Base-by-base conservation (phyloP, 495 filamentous ascomycete genomes). In the Clohesyomyces aquaticus region DNA sequence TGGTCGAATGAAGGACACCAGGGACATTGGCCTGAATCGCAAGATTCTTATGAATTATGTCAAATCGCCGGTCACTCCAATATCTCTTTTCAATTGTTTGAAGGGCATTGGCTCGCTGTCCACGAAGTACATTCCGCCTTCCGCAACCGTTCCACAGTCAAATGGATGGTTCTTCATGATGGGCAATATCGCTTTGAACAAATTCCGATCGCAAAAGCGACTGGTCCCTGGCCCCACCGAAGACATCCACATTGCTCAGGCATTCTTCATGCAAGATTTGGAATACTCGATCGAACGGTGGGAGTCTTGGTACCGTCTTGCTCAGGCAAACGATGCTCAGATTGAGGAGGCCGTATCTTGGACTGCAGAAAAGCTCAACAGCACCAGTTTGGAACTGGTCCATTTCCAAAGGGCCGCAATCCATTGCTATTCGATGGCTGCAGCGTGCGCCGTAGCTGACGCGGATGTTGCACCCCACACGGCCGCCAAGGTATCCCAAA, bases 361-460 rank as follows among this genome's bases (percentile, higher is more conserved):
- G 94, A 87, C 86, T n/a, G 89, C 94, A 3, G 95, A 99, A 56
- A 95, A 95, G 71, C 86, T 98, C 72, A 97, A 98, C 74, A 93
- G 89, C 71, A 87, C 89, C 64, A 85, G 85, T 46, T 75, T 77
- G 6, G 91, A 96, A 46, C 74, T 98, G 38, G 83, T 89, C 16
- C 82, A 80, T 19, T 79, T 87, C 61, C 92, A 99, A 74, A 83
- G 95, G 26, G 82, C 83, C 66, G 84, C 91, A 3, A 96, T 99
- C 65, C 90, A 97, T 73, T 95, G 91, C 70, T 99, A 96, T 73
- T 86, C 89, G 14, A 91, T 98, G 81, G 92, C 94, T 1, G 76
- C 93, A 41, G 91, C 93, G 1, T 85, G 85, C 12, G 86, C 89
- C 29, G 81, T 87, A 27, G 83, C 83, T 63, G 78, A 77, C 25